Conservation (phyloP, 1,139 yeast species). For the Geotrichum phurueaensis region DNA sequence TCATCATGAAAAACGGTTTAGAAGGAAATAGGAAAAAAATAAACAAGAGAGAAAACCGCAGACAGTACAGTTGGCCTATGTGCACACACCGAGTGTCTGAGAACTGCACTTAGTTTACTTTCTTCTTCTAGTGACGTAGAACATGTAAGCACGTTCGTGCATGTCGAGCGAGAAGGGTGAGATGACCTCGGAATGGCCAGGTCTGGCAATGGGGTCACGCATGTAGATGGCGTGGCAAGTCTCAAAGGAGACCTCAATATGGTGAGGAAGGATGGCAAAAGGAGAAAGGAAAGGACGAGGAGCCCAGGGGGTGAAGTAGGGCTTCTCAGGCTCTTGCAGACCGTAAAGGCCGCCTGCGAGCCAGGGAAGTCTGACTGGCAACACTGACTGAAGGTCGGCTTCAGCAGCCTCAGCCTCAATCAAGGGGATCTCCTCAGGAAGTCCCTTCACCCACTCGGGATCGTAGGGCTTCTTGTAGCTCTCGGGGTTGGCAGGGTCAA, state of each 20-base stretch:
- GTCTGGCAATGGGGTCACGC: slow-evolving; percentile 95
- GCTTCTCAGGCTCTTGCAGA: slow-evolving; percentile 64
- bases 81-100: background rate
- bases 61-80: background rate
- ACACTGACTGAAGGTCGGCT: slow-evolving; percentile 46
- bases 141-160: slow-evolving; percentile 95
- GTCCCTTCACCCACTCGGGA: slow-evolving; percentile 52
- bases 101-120: slow-evolving; percentile 16
- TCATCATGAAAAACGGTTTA: background rate
- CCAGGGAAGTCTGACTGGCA: slow-evolving; percentile 32
- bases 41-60: background rate
- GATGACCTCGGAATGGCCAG: slow-evolving; percentile 93
- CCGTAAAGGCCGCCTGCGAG: slow-evolving; percentile 61
- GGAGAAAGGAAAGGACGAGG: slow-evolving; percentile 93
- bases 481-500: slow-evolving; percentile 25
- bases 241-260: slow-evolving; percentile 79
- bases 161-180: slow-evolving; percentile 79
- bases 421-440: slow-evolving; percentile 43
- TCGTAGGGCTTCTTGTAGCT: slow-evolving; percentile 40
- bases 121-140: slow-evolving; percentile 61
- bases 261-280: slow-evolving; percentile 86
- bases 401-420: slow-evolving; percentile 49
- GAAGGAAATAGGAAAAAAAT: background rate
- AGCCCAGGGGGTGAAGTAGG: slow-evolving; percentile 94
- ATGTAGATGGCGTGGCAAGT: slow-evolving; percentile 94